These are phyloP conservation scores for Chondrostereum purpureum DNA, from an alignment of 1,284 basidiomycete species.

Conservation along the genomic window DNA sequence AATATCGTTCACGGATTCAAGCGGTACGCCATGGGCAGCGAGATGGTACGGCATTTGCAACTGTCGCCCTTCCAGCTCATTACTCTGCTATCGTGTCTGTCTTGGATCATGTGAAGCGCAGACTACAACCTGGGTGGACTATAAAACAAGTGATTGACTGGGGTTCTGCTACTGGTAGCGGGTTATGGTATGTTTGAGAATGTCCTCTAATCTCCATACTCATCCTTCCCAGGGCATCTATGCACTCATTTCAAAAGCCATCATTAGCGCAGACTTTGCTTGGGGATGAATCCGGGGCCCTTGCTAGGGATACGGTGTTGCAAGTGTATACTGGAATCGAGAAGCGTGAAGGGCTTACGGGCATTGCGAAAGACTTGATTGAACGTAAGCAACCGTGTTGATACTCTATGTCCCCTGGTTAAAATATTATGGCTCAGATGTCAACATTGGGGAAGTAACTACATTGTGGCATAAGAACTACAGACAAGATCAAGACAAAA, in stretches of 20 bases:
- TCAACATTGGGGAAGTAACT: constrained; percentile 35
- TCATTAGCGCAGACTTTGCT: no score
- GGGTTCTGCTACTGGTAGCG: constrained; percentile 70
- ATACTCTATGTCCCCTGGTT: not conserved
- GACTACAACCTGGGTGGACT: constrained; percentile 54
- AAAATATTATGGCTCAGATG: constrained; percentile 28
- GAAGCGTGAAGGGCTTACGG: constrained; percentile 59
- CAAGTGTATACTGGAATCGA: constrained; percentile 63
- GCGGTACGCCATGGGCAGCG: constrained; percentile 50
- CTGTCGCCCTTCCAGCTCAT: constrained; percentile 69
- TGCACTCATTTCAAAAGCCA: constrained; percentile 56
- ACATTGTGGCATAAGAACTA: constrained; percentile 54
- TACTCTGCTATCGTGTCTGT: constrained; percentile 68
- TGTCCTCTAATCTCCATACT: constrained; percentile 12
- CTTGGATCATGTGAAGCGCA: constrained; percentile 52
- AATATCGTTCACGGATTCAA: constrained; percentile 55
- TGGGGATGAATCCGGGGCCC: constrained; percentile 32
- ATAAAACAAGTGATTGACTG: constrained; percentile 64
- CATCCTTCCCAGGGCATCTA: constrained; percentile 47
- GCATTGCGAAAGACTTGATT: constrained; percentile 59
- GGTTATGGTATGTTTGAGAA: constrained; percentile 50
- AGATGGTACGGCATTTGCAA: constrained; percentile 70
- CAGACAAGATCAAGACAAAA: constrained; percentile 37
- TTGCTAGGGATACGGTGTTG: constrained; percentile 44
- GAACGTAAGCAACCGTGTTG: constrained; percentile 33